Conservation (phyloP, 192 early-diverging fungal genomes). For the Dimargaris verticillata region DNA sequence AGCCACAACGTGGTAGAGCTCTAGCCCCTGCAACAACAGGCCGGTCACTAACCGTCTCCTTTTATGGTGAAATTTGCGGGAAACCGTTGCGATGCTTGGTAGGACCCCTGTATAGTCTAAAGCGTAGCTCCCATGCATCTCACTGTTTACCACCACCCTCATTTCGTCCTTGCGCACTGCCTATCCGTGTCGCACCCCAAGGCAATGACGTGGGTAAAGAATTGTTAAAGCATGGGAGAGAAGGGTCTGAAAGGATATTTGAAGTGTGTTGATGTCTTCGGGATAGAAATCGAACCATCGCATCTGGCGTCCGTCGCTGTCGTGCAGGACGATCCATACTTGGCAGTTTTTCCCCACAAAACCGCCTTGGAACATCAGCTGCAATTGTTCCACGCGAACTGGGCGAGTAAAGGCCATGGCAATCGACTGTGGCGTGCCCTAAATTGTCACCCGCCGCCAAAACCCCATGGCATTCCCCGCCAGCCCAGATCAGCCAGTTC, state of each 20-base stretch:
- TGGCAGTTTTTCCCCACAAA: conserved; percentile 61
- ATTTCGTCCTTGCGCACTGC: neutral
- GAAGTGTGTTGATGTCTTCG: conserved; percentile 51
- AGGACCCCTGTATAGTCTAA: conserved; percentile 5
- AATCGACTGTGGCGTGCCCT: conserved; percentile 63
- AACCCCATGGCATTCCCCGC: no score
- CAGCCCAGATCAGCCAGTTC: no score
- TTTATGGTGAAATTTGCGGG: no score
- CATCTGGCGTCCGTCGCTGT: conserved; percentile 20
- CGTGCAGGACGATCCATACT: conserved; percentile 26
- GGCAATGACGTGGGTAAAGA: neutral
- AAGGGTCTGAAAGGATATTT: conserved; percentile 20
- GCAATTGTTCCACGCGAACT: conserved; percentile 23
- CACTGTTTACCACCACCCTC: neutral
- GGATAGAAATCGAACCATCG: conserved; percentile 42
- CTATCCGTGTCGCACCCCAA: neutral
- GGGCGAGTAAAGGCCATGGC: conserved; percentile 42
- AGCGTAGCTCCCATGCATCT: neutral
- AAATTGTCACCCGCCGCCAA: no score
- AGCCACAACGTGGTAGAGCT: no score
- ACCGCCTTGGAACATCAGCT: conserved; percentile 73
- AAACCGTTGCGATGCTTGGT: no score
- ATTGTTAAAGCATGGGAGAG: neutral
- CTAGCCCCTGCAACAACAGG: no score
- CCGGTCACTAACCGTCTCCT: no score